Base-by-base conservation (phyloP, 164 flowering plant species). In the Vitis rupestris region DNA sequence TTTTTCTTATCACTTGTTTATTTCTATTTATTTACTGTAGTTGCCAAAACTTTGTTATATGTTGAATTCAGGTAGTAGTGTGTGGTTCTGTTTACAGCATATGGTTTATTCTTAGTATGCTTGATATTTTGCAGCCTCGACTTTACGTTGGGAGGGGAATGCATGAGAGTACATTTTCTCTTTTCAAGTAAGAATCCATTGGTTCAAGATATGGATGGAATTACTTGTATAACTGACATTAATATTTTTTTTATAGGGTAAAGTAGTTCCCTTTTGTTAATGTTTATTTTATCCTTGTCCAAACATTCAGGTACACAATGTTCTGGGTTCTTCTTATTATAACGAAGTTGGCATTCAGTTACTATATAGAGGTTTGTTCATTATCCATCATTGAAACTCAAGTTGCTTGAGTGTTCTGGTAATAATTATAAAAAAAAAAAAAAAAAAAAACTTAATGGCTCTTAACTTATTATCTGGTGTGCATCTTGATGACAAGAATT, bases 101-200 rank as follows among this genome's bases (percentile, higher is more conserved):
- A 27, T 23, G 27, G 27, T 31, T 55, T 4, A 29, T 44, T 6
- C 1, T 15, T 59, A 16, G 8, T 65, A n/a, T 51, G 44, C 3
- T 37, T 63, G 61, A 10, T 60, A 13, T 64, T 16, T 81, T 78
- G 76, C 91, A 95, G 99, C 99, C 99, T 72, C 93, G 99, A 31
- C 97, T 93, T 50, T 95, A 88, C 85, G 97, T 95, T 69, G 97
- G 99, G 49, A 85, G 98, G 77, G 99, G 98, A 77, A 95, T 95
- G 99, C 99, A 95, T 80, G 98, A 95, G 77, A 88, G 96, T 61
- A 29, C 96, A 61, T 82, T 90, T 77, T 93, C 98, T 64, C 96
- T 95, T 44, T 86, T 95, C 81, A 90, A 91, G 99, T 95, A 86
- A 84, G 94, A 51, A 16, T 63, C 50, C 9, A 4, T 53, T 49